Percentiles rank a stretch among this genome's conserved stretches.
Conservation (phyloP, 208 protist genomes). For the Trypanosoma avium region DNA sequence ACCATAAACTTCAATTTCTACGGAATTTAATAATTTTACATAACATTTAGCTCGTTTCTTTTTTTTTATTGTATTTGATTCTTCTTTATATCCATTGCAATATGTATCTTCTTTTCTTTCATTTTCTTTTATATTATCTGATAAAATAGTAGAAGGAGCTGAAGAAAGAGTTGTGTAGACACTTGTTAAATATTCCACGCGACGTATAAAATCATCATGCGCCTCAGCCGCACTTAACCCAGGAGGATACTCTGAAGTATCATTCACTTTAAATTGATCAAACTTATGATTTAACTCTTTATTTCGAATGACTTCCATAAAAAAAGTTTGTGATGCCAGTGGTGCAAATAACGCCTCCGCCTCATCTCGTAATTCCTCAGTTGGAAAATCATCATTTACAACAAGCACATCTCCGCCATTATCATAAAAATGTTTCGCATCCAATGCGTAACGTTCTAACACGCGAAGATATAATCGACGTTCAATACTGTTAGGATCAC, state of each 20-base stretch:
- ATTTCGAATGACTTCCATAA: conserved; percentile 80
- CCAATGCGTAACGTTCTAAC: conserved; percentile 54
- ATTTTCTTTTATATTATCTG: too few relatives aligned
- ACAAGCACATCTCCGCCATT: conserved; percentile 75
- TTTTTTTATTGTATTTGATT: not conserved
- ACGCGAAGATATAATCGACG: conserved; percentile 67
- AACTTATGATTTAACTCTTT: conserved; percentile 44
- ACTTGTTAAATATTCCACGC: conserved; percentile 46
- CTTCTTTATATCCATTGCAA: not conserved
- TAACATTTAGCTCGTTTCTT: conserved; percentile 29
- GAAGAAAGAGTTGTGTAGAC: conserved; percentile 56
- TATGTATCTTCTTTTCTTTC: not conserved
- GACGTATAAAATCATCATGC: conserved; percentile 51
- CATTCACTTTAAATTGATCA: conserved; percentile 63
- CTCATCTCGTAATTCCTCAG: conserved; percentile 69
- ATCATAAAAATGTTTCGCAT: conserved; percentile 71
- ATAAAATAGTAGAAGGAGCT: not conserved
- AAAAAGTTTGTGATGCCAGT: conserved; percentile 59
- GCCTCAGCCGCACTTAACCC: conserved; percentile 32
- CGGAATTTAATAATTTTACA: conserved; percentile 55
- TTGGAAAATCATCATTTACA: conserved; percentile 86
- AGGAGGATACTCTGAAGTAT: conserved; percentile 66
- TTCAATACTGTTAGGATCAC: conserved; percentile 47
- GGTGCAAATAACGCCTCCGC: conserved; percentile 60
- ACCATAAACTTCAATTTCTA: conserved; percentile 65